Evolutionary conservation across 441 rosid species (phyloP).

Genomic region (Breynia disticha): DNA sequence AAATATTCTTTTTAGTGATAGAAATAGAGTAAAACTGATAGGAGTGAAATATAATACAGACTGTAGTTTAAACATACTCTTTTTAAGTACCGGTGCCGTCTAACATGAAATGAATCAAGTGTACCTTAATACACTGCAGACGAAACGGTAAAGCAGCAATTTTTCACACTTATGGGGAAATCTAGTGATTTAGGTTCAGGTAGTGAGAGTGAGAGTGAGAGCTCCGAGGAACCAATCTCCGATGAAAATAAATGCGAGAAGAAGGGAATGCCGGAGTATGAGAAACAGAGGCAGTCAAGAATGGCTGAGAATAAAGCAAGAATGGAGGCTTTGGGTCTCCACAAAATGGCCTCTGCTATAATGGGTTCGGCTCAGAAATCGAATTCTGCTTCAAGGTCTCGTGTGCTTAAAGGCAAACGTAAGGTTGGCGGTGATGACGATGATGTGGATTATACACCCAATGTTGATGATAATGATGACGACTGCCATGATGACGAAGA

Average conservation of each 20-base stretch:
- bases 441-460: conserved; percentile 54
- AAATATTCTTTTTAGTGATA: too few species aligned
- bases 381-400: conserved; percentile 14
- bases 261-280: conserved; percentile 42
- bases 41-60: too few species aligned
- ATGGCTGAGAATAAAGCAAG: conserved; percentile 78
- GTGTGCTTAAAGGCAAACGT: conserved; percentile 32
- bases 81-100: too few species aligned
- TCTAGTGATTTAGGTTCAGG: neutral
- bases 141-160: too few species aligned
- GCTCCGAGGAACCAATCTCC: conserved; percentile 22
- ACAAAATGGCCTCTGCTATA: conserved; percentile 45
- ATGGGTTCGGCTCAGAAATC: conserved; percentile 26
- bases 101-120: too few species aligned
- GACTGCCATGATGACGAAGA: conserved; percentile 16
- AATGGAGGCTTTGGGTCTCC: conserved; percentile 76
- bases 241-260: conserved; percentile 8
- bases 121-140: too few species aligned
- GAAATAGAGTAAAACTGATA: too few species aligned
- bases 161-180: neutral
- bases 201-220: conserved; percentile 14
- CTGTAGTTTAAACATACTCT: too few species aligned
- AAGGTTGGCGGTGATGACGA: conserved; percentile 22
- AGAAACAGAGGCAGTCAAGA: conserved; percentile 62
- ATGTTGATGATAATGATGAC: conserved; percentile 22